A percentile compares a stretch with the other conserved stretches of the same genome.
Evolutionary conservation across 352 stramenopile genomes (phyloP).

Genomic region (Globisporangium uncinulatum): DNA sequence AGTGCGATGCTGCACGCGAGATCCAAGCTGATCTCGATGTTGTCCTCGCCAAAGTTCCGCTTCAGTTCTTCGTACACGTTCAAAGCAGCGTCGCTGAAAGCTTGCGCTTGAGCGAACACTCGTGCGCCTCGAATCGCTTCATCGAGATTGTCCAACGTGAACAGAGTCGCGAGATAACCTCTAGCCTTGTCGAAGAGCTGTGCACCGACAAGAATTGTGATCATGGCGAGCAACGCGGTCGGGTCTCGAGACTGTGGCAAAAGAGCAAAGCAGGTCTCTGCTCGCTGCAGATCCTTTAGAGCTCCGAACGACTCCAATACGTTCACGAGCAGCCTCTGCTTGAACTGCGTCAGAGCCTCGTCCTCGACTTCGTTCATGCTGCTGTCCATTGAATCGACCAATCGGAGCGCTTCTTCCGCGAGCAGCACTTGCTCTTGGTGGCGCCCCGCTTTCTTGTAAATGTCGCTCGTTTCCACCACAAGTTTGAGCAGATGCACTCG

Average conservation of each 20-base stretch:
- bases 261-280: conserved; percentile 55
- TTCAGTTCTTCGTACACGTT: conserved; percentile 57
- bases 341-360: conserved; percentile 24
- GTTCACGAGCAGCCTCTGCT: conserved; percentile 37
- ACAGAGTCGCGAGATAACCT: conserved; percentile 33
- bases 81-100: conserved; percentile 44
- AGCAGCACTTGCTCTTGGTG: conserved; percentile 39
- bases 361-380: conserved; percentile 22
- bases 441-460: conserved; percentile 26
- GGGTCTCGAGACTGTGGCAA: conserved; percentile 28
- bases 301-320: conserved; percentile 42
- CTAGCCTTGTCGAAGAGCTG: conserved; percentile 47
- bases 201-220: conserved; percentile 46
- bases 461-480: conserved; percentile 41
- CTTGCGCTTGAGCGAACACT: conserved; percentile 35
- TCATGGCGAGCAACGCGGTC: conserved; percentile 40
- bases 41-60: conserved; percentile 50
- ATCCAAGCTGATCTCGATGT: conserved; percentile 56
- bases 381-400: conserved; percentile 47
- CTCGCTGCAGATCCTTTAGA: conserved; percentile 42
- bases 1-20: conserved; percentile 50
- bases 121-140: conserved; percentile 38
- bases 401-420: conserved; percentile 50
- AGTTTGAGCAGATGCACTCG: conserved; percentile 36
- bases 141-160: conserved; percentile 44